phyloP scores from a whole-genome alignment of 768 basidiomycete species.

The Boletus speciosus region DNA sequence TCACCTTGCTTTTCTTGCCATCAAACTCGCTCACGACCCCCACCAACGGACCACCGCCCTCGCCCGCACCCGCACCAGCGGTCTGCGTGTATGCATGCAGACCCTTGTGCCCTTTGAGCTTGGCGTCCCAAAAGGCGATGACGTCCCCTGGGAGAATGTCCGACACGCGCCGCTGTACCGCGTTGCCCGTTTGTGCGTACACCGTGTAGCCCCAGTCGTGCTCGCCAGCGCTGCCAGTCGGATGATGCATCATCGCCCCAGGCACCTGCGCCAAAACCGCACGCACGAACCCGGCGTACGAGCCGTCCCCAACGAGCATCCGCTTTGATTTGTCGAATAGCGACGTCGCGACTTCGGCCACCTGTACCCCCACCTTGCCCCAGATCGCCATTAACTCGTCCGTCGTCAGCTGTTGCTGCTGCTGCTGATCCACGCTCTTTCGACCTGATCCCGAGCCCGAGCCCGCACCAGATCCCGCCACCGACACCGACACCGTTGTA shows the following conservation, averaged over 20 bases:
- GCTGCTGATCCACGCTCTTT: slow-evolving; percentile 27
- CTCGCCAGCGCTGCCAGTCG: slow-evolving; percentile 25
- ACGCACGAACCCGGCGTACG: slow-evolving; percentile 72
- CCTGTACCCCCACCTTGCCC: slow-evolving; percentile 70
- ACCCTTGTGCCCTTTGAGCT: slow-evolving; percentile 77
- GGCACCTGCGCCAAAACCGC: slow-evolving; percentile 66
- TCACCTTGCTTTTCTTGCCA: slow-evolving; percentile 80
- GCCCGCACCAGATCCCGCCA: not conserved
- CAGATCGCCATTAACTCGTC: slow-evolving; percentile 72
- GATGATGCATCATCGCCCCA: slow-evolving; percentile 45
- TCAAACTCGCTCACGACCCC: slow-evolving; percentile 84
- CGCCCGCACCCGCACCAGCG: slow-evolving; percentile 34
- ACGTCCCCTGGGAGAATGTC: slow-evolving; percentile 89
- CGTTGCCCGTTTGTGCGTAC: slow-evolving; percentile 62
- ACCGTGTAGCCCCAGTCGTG: slow-evolving; percentile 66
- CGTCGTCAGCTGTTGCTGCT: slow-evolving; percentile 35
- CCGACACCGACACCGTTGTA: slow-evolving; percentile 10
- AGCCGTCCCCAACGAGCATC: slow-evolving; percentile 78
- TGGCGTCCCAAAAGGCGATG: slow-evolving; percentile 69
- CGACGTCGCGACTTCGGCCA: slow-evolving; percentile 65
- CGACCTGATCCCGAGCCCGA: not conserved
- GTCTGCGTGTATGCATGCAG: slow-evolving; percentile 67
- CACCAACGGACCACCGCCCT: slow-evolving; percentile 48
- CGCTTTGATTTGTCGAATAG: slow-evolving; percentile 76
- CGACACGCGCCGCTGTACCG: slow-evolving; percentile 69